These are phyloP conservation scores for Trametes maxima DNA, from an alignment of 768 basidiomycete genomes.

Conservation along the genomic window DNA sequence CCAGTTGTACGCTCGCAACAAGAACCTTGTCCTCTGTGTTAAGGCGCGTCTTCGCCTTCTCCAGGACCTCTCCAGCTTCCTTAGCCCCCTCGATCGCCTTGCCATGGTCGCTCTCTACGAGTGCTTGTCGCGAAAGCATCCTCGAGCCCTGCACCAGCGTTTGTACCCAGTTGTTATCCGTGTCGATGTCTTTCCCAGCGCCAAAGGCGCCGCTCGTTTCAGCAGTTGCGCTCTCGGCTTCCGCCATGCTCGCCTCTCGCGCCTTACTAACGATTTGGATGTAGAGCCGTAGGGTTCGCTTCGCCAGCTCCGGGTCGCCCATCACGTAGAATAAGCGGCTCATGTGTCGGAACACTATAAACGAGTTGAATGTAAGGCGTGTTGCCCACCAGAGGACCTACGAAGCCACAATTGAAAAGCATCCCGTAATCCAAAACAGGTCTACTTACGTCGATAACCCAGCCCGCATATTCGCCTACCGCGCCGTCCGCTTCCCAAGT, in stretches of 20 bases:
- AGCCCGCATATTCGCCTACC: conserved; percentile 62
- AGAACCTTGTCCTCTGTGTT: conserved; percentile 51
- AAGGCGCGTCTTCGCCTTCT: conserved; percentile 60
- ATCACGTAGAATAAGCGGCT: conserved; percentile 67
- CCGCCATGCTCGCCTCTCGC: conserved; percentile 57
- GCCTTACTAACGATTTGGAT: conserved; percentile 84
- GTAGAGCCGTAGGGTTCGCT: conserved; percentile 79
- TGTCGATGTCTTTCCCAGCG: conserved; percentile 51
- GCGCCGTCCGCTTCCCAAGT: conserved; percentile 80
- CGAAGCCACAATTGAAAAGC: neutral
- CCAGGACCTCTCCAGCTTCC: conserved; percentile 63
- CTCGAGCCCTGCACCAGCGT: conserved; percentile 76
- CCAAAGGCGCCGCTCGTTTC: conserved; percentile 18
- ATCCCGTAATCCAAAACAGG: neutral
- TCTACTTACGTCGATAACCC: conserved; percentile 71
- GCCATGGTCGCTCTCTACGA: conserved; percentile 28
- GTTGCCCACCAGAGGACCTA: conserved; percentile 95
- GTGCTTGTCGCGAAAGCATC: conserved; percentile 65
- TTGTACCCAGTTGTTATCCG: conserved; percentile 72
- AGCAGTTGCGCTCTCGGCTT: conserved; percentile 28
- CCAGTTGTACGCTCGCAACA: conserved; percentile 60
- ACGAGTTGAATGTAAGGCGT: conserved; percentile 91
- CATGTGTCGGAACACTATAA: conserved; percentile 83
- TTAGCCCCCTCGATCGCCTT: conserved; percentile 53
- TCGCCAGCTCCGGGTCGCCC: conserved; percentile 63